Conservation (phyloP, 2,329 filamentous ascomycete species). For the Ceratocystis colombiana region DNA sequence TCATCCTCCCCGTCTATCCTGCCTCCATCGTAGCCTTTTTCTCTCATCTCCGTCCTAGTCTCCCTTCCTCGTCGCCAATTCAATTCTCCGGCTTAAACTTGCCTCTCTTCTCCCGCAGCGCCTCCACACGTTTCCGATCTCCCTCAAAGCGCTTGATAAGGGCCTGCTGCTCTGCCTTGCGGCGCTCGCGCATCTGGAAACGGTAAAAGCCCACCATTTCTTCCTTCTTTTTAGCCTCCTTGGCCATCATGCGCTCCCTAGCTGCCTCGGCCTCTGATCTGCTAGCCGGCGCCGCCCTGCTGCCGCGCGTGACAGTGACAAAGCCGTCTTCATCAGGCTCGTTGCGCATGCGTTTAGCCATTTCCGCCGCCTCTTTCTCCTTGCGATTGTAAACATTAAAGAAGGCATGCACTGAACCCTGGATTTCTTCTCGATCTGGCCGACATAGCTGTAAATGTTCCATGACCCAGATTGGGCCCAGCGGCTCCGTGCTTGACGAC, state of each 20-base stretch:
- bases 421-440: constrained; percentile 54
- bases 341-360: constrained; percentile 55
- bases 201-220: constrained; percentile 68
- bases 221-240: constrained; percentile 51
- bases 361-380: constrained; percentile 53
- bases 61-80: constrained; percentile 29
- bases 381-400: constrained; percentile 70
- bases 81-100: constrained; percentile 47
- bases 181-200: constrained; percentile 69
- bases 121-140: constrained; percentile 60
- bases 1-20: constrained; percentile 35
- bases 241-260: constrained; percentile 50
- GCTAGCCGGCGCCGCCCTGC: constrained; percentile 61
- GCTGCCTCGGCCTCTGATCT: constrained; percentile 59
- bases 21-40: constrained; percentile 30
- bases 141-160: constrained; percentile 64
- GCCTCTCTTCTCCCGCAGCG: constrained; percentile 58
- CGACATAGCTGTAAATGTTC: constrained; percentile 62
- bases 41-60: background rate
- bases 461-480: constrained; percentile 51
- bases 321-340: constrained; percentile 93
- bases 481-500: constrained; percentile 36
- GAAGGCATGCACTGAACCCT: constrained; percentile 69
- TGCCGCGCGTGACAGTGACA: constrained; percentile 76
- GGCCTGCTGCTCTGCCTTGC: constrained; percentile 62